These are phyloP conservation scores for Nicotiana noctiflora DNA, from an alignment of 257 asterid species.

Conservation along the genomic window DNA sequence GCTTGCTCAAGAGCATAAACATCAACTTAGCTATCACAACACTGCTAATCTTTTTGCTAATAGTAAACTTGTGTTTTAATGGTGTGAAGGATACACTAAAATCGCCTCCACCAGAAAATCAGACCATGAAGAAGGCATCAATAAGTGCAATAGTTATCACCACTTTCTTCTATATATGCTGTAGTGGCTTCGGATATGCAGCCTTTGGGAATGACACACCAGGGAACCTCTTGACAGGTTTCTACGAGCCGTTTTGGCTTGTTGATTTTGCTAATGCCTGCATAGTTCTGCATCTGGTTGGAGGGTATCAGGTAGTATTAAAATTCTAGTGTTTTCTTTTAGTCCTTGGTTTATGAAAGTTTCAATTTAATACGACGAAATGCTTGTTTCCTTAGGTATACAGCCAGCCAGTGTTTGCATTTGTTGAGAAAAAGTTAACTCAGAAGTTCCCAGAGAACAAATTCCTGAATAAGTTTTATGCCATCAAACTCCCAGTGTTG, in stretches of 20 bases:
- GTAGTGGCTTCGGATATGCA: conserved; percentile 69
- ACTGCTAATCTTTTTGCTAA: not conserved
- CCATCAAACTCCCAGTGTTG: conserved; percentile 36
- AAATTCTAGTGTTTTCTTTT: not conserved
- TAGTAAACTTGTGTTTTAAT: not conserved
- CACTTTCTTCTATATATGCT: conserved; percentile 50
- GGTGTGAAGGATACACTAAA: conserved; percentile 50
- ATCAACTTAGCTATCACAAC: not conserved
- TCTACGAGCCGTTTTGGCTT: conserved; percentile 73
- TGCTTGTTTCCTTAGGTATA: conserved; percentile 33
- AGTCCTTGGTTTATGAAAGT: not conserved
- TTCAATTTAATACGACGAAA: not conserved
- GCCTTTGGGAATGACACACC: conserved; percentile 62
- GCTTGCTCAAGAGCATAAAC: not conserved
- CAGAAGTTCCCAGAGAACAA: conserved; percentile 28
- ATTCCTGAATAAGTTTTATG: conserved; percentile 31
- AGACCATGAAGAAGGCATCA: conserved; percentile 65
- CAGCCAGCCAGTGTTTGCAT: conserved; percentile 59
- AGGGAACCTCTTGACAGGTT: conserved; percentile 71
- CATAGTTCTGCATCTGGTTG: conserved; percentile 50
- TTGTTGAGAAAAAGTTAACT: conserved; percentile 33
- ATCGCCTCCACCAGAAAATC: conserved; percentile 56
- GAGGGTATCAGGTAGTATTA: conserved; percentile 52
- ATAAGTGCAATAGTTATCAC: conserved; percentile 29
- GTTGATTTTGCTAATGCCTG: conserved; percentile 63